Percentiles rank a stretch among this genome's conserved stretches.
Evolutionary conservation across 1,139 yeast genomes (phyloP).

Genomic region (Candida buenavistaensis): DNA sequence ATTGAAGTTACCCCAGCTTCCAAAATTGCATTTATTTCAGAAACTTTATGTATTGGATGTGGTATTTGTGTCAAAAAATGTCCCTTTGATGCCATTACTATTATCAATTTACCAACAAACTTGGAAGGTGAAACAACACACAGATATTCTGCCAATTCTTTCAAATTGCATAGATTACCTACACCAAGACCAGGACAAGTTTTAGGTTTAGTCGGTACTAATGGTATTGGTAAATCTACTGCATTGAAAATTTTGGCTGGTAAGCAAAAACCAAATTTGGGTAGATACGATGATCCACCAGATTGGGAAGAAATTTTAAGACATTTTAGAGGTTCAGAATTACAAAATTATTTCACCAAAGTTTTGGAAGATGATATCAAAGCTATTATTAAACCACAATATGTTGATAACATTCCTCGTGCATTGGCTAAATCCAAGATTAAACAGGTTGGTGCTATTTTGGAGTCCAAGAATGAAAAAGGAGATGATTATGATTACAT

Average conservation of each 20-base stretch:
- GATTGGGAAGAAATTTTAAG: constrained; percentile 93
- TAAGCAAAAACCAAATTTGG: constrained; percentile 95
- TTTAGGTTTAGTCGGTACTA: constrained; percentile 94
- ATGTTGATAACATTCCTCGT: constrained; percentile 94
- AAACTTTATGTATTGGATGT: constrained; percentile 94
- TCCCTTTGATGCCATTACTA: constrained; percentile 95
- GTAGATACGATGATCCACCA: constrained; percentile 92
- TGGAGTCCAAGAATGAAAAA: constrained; percentile 74
- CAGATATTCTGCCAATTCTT: constrained; percentile 96
- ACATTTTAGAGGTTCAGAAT: constrained; percentile 93
- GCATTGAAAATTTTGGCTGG: constrained; percentile 98
- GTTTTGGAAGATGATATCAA: constrained; percentile 90
- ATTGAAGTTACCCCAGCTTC: constrained; percentile 91
- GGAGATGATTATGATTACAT: constrained; percentile 59
- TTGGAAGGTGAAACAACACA: constrained; percentile 91
- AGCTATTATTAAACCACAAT: constrained; percentile 96
- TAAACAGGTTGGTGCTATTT: constrained; percentile 81
- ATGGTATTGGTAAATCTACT: constrained; percentile 99
- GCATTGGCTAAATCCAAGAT: constrained; percentile 87
- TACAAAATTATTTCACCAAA: constrained; percentile 93
- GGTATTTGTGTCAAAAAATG: constrained; percentile 99
- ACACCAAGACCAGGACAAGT: constrained; percentile 99
- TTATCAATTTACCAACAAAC: constrained; percentile 94
- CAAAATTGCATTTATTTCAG: constrained; percentile 95
- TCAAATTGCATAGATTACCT: constrained; percentile 94